Base-by-base conservation (phyloP, 345 rosid species). In the Cardamine resedifolia region DNA sequence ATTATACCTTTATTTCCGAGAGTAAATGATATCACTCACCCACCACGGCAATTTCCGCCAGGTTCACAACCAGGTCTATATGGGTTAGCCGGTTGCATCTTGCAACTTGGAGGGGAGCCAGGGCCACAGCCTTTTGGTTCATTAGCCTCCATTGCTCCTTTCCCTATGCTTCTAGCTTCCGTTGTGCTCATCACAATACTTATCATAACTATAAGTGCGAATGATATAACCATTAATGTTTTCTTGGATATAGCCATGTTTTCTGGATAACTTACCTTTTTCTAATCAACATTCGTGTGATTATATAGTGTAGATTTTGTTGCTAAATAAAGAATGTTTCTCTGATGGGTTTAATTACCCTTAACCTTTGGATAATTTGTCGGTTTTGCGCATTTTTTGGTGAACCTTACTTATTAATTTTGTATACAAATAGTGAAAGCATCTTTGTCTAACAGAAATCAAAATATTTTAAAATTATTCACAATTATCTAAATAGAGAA, bases 291-390 rank as follows among this genome's bases (percentile, higher is more conserved):
- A 19, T 34, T 58, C 1, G 11, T 11, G 73, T 7, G 8, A 6
- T 59, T 70, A 59, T 70, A 59, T 34, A 70, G 38, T 34, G 58
- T 23, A n/a, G 18, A 58, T 16, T 27, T 36, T 24, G 28, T 23
- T 49, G 41, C 75, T 71, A 71, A 71, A 60, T 59, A 34, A 49
- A 49, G 59, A 70, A 48, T 58, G 67, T 34, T 70, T n/a, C n/a
- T 59, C 0, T 49, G 8, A 47, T 71, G n/a, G 11, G 39, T 23
- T 59, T 16, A 20, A 19, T 45, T 24, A 44, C 7, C n/a, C 28
- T n/a, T 58, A 58, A 47, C 48, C 14, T n/a, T 70, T 58, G 19
- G 34, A 69, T 58, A 4, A 30, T 69, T 69, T 45, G 8, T 69
- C 10, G 47, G 34, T 23, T 58, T 57, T 45, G 16, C 74, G 66